Evolutionary conservation across 2,329 filamentous ascomycete species (phyloP).

Genomic region (Penicillium polonicum): DNA sequence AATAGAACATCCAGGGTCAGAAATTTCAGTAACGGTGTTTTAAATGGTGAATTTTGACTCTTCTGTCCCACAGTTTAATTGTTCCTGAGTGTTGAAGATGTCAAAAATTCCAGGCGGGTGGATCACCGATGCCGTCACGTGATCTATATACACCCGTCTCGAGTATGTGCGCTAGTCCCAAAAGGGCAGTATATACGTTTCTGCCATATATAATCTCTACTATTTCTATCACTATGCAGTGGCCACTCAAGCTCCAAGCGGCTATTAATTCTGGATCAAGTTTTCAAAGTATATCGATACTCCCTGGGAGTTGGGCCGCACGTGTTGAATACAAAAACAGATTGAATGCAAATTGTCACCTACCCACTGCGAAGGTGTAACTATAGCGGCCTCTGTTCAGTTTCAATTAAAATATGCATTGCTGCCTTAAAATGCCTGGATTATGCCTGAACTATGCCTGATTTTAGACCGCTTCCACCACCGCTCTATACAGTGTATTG

Average conservation of each 20-base stretch:
- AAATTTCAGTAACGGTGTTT: neutral
- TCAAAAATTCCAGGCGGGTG: constrained; percentile 11
- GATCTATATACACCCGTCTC: neutral
- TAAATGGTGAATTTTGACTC: neutral
- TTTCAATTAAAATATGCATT: too few relatives aligned
- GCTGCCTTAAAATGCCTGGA: too few relatives aligned
- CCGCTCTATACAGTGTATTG: too few relatives aligned
- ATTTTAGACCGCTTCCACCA: too few relatives aligned
- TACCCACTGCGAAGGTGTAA: too few relatives aligned
- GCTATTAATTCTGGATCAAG: rapidly evolving
- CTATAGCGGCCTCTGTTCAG: too few relatives aligned
- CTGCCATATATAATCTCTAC: neutral
- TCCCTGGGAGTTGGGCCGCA: too few relatives aligned
- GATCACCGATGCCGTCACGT: neutral
- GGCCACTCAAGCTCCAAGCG: neutral
- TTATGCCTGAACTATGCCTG: too few relatives aligned
- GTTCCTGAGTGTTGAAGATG: neutral
- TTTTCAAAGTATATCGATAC: neutral
- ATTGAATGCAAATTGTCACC: too few relatives aligned
- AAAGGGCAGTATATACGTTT: neutral
- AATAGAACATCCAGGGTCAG: neutral
- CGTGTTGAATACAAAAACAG: too few relatives aligned
- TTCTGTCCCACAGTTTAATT: neutral
- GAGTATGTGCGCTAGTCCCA: neutral
- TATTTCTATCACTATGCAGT: neutral